Evolutionary conservation across 2,329 filamentous ascomycete species (phyloP), one percentile per base, ranked within the genome.

Genomic region (Sphaerulina populicola): DNA sequence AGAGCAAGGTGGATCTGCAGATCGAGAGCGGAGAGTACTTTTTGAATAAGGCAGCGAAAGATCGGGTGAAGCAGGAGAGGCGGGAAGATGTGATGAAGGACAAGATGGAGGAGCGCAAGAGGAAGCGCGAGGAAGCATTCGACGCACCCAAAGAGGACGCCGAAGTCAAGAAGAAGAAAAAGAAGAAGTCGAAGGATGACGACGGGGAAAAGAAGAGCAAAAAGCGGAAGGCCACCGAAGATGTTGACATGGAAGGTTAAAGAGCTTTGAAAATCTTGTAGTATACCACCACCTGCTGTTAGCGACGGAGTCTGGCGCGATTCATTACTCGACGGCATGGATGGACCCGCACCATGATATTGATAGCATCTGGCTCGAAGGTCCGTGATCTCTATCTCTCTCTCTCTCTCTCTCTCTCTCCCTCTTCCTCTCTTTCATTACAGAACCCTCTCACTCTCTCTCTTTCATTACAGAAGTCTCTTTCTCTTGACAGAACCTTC

Each of bases 11-110:
- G 62, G 93, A 98, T 71, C 73, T 89, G 71, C 91, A 98, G 78
- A 95, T 98, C 74, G 93, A 98, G 76, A 90, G 82, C 62, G 91
- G 93, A 72, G 91, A 97, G 73, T 98, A 94, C 74, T 97, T 97
- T 71, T 72, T 98, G 66, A 83, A 84, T 66, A 95, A 95, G 76
- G 82, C 90, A 65, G 90, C 88, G 54, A 95, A 94, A 77, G 88
- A 94, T 64, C 78, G 90, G 55, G 85, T 83, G 49, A 82, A 77
- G 42, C 83, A 86, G 70, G 85, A 91, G 66, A 86, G 88, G 64
- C 77, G 88, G 59, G 79, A 88, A 65, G 88, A 94, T 68, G 83
- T 85, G 70, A 90, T 95, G 73, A 85, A 82, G 71, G 77, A 82
- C 70, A 91, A 90, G 75, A 91, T 89, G 76, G 85, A 85, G 58